These are phyloP conservation scores for Tylopilus sp. DNA, from an alignment of 768 basidiomycete species.

Conservation along the genomic window DNA sequence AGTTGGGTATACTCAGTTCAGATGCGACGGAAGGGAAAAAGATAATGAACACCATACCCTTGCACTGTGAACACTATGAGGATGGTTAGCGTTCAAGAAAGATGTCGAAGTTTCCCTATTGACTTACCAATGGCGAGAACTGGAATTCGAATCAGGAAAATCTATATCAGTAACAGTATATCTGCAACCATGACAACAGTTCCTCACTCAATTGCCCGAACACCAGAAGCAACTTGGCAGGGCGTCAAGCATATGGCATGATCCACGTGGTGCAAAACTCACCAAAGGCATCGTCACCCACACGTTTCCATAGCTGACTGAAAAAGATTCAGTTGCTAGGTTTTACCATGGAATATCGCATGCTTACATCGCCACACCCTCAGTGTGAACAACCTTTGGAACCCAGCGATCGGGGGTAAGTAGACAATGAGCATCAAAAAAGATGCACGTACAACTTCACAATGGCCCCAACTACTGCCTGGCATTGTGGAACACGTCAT, in stretches of 20 bases:
- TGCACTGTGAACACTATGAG: constrained; percentile 41
- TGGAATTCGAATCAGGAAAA: constrained; percentile 5
- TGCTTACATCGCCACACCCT: constrained; percentile 60
- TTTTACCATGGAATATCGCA: constrained; percentile 8
- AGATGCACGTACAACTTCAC: constrained; percentile 48
- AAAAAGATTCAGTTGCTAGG: not conserved
- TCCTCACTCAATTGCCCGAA: constrained; percentile 50
- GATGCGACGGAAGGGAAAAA: not conserved
- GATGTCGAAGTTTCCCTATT: not conserved
- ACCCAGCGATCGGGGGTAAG: not conserved
- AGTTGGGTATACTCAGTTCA: not conserved
- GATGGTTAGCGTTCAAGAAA: not conserved
- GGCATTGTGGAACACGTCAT: not conserved
- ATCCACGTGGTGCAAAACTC: constrained; percentile 14
- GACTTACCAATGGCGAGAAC: constrained; percentile 40
- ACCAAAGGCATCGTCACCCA: constrained; percentile 46
- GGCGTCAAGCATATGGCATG: not conserved
- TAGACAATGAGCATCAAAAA: not conserved
- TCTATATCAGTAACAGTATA: not conserved
- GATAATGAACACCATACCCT: constrained; percentile 32
- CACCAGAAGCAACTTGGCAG: constrained; percentile 41
- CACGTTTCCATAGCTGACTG: constrained; percentile 56
- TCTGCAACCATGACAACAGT: not conserved
- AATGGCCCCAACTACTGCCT: constrained; percentile 54
- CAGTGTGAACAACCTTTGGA: constrained; percentile 49